These are phyloP conservation scores for Tritrichomonas musculus DNA, from an alignment of 208 protist species.

Conservation along the genomic window DNA sequence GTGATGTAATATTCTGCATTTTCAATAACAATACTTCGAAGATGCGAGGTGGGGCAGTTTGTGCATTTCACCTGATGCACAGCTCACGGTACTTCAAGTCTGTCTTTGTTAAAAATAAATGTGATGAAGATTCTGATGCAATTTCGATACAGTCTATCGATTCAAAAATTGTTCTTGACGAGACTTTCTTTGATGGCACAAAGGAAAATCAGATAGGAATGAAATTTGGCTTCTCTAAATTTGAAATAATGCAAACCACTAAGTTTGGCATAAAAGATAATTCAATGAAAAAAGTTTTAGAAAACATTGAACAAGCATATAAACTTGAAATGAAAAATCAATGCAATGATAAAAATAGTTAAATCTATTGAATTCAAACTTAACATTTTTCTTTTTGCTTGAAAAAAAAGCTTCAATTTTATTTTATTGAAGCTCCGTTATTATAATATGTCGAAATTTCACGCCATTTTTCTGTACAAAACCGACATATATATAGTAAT, in stretches of 20 bases:
- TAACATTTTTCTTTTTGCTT: no score
- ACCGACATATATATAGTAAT: no score
- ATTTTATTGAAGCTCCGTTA: no score
- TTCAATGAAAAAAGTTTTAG: no score
- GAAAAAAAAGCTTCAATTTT: no score
- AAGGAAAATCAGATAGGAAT: neutral
- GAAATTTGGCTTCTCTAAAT: neutral
- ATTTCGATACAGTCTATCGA: constrained; percentile 9
- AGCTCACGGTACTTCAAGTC: neutral
- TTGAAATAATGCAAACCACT: neutral
- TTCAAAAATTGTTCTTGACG: neutral
- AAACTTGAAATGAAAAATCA: no score
- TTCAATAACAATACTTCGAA: neutral
- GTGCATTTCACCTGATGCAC: neutral
- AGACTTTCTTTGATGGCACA: neutral
- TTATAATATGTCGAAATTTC: no score
- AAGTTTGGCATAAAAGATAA: no score
- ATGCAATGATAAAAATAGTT: no score
- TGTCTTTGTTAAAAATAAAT: neutral
- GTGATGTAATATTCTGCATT: neutral
- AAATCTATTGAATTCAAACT: no score
- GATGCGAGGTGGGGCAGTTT: neutral
- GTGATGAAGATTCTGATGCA: neutral
- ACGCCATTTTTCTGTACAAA: no score
- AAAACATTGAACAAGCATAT: no score